Base-by-base conservation (phyloP, 345 rosid genomes). In the Erysimum cheiranthoides region DNA sequence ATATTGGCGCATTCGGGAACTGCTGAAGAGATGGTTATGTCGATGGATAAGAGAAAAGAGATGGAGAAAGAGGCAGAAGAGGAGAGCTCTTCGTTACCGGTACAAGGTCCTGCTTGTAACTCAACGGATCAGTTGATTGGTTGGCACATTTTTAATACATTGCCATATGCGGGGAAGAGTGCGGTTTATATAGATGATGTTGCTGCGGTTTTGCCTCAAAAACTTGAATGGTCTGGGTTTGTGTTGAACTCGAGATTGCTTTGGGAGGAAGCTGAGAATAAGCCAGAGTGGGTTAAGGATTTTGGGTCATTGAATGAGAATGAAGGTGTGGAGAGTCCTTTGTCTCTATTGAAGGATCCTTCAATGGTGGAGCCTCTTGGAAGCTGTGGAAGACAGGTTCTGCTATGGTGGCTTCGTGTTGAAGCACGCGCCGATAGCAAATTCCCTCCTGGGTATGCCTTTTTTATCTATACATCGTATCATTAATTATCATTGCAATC, bases 401-500 rank as follows among this genome's bases (percentile, higher is more conserved):
- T 96, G 76, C 81, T 93, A 1, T 96, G 99, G 99, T 96, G 99
- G 99, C 92, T 96, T 66, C 98, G 99, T 38, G 98, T 96, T 65
- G 99, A 96, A 86, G 99, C 99, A 71, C 97, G 97, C 12, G 84
- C 89, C n/a, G 98, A 96, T 77, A 96, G 99, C 92, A 93, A 90
- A 79, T 96, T 91, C 69, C 98, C 99, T 75, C 89, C 96, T 4
- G 93, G 96, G 99, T 96, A 78, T 27, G 56, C 18, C 54, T 35
- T 76, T 21, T 32, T 60, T 5, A 27, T 68, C 59, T 5, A 6
- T 56, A 7, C 13, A 30, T 32, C 17, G 4, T 7, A 27, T 8
- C 13, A 4, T n/a, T 64, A 45, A n/a, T 45, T 27, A 45, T 45
- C 38, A 21, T 63, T 28, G 54, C 53, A 46, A 64, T 30, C 69